phyloP scores from a whole-genome alignment of 371 early-diverging fungal species.

The Blastocladiella emersonii region DNA sequence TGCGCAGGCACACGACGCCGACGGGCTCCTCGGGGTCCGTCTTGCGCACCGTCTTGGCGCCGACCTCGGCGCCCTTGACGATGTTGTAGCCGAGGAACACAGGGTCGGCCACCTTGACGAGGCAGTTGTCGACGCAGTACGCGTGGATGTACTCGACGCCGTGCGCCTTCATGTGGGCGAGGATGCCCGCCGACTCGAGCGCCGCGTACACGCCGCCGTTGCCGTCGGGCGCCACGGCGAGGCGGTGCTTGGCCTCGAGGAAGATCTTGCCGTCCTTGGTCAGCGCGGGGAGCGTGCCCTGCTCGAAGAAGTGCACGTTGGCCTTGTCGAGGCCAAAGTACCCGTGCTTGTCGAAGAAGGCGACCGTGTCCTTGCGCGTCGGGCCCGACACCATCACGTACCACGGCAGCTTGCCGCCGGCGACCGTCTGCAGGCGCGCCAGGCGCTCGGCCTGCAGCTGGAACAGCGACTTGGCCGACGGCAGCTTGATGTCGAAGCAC shows the following conservation, averaged over 20 bases:
- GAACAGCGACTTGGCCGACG: constrained; percentile 75
- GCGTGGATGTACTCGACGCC: constrained; percentile 72
- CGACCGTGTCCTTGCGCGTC: constrained; percentile 60
- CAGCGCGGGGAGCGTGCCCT: constrained; percentile 73
- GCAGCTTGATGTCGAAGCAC: constrained; percentile 78
- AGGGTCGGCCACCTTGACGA: constrained; percentile 88
- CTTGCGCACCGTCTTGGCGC: constrained; percentile 86
- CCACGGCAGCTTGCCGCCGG: constrained; percentile 60
- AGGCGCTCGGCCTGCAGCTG: constrained; percentile 88
- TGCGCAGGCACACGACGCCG: constrained; percentile 81
- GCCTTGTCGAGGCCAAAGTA: constrained; percentile 68
- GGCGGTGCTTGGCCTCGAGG: constrained; percentile 58
- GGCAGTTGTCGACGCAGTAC: constrained; percentile 91
- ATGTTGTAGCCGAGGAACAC: constrained; percentile 79
- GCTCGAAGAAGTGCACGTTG: constrained; percentile 79
- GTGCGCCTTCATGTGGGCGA: constrained; percentile 56
- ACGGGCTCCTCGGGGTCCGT: constrained; percentile 72
- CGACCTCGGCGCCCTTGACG: constrained; percentile 73
- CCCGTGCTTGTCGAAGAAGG: constrained; percentile 53
- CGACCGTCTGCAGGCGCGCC: constrained; percentile 61
- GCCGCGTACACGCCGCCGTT: constrained; percentile 84
- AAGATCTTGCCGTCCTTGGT: constrained; percentile 70
- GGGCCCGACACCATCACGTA: constrained; percentile 93
- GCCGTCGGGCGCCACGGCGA: constrained; percentile 74
- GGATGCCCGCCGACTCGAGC: constrained; percentile 56